A percentile compares a stretch with the other conserved stretches of the same genome.
These are phyloP conservation scores for Blastocystis sp. DNA, from an alignment of 352 stramenopile species.

Conservation along the genomic window DNA sequence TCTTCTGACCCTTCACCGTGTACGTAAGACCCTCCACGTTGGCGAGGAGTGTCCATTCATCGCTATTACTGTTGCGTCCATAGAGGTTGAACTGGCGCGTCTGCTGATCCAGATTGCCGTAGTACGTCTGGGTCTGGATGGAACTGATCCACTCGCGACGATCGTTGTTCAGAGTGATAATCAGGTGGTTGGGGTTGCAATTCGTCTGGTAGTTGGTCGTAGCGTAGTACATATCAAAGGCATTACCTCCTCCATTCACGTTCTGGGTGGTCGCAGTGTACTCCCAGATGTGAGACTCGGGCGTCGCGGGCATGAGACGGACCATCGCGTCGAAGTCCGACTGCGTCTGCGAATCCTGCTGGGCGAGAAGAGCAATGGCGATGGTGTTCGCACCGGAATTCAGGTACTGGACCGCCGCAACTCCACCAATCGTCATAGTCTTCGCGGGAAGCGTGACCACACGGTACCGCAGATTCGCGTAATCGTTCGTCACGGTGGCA, in stretches of 20 bases:
- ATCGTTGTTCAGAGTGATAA: conserved; percentile 24
- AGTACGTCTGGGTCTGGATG: background rate
- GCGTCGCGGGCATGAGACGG: background rate
- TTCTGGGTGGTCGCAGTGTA: background rate
- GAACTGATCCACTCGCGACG: conserved; percentile 45
- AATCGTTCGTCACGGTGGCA: background rate
- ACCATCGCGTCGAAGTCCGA: background rate
- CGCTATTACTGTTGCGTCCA: background rate
- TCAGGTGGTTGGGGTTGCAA: background rate
- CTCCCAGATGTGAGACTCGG: background rate
- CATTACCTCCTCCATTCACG: background rate
- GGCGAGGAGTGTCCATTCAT: background rate
- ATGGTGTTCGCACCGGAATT: background rate
- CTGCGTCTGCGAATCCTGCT: background rate
- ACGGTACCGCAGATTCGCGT: background rate
- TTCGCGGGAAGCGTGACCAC: background rate
- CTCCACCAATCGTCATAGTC: background rate
- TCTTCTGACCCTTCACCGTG: background rate
- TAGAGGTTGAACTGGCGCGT: background rate
- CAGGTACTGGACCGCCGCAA: background rate
- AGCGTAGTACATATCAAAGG: background rate
- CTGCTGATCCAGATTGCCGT: background rate
- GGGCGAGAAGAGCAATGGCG: background rate
- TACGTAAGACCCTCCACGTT: background rate
- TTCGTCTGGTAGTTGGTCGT: too few relatives aligned